Conservation (phyloP, 1,139 yeast genomes). For the Sugiyamaella neomexicana region DNA sequence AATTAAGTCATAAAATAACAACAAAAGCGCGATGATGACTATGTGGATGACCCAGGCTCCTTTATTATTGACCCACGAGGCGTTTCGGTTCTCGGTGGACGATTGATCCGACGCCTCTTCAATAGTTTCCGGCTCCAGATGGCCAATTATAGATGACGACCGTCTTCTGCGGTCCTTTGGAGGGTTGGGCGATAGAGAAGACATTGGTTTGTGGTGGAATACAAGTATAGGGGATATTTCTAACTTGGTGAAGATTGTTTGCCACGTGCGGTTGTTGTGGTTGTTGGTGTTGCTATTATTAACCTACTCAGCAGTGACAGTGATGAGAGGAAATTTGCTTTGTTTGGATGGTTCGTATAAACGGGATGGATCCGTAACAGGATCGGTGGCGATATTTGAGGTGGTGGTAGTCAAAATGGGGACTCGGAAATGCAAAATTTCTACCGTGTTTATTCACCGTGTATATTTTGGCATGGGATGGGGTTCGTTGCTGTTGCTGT, state of each 20-base stretch:
- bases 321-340: no score
- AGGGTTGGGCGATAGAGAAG: constrained; percentile 13
- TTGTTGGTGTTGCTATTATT: no score
- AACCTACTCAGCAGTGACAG: no score
- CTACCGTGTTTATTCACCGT: not conserved
- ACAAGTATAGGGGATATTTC: not conserved
- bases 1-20: constrained; percentile 72
- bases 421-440: not conserved
- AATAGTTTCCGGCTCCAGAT: constrained; percentile 87
- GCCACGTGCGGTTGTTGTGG: no score
- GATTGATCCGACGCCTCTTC: constrained; percentile 94
- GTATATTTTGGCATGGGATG: not conserved
- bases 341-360: not conserved
- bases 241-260: no score
- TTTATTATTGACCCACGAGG: constrained; percentile 93
- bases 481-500: not conserved
- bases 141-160: constrained; percentile 67
- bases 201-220: not conserved
- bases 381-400: not conserved
- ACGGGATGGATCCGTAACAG: not conserved
- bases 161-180: constrained; percentile 44
- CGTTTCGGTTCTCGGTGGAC: constrained; percentile 83
- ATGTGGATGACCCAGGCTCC: constrained; percentile 91
- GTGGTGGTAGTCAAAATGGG: not conserved
- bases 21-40: constrained; percentile 72